These are phyloP conservation scores for Penicillium roqueforti DNA, from an alignment of 495 filamentous ascomycete genomes.

Conservation along the genomic window DNA sequence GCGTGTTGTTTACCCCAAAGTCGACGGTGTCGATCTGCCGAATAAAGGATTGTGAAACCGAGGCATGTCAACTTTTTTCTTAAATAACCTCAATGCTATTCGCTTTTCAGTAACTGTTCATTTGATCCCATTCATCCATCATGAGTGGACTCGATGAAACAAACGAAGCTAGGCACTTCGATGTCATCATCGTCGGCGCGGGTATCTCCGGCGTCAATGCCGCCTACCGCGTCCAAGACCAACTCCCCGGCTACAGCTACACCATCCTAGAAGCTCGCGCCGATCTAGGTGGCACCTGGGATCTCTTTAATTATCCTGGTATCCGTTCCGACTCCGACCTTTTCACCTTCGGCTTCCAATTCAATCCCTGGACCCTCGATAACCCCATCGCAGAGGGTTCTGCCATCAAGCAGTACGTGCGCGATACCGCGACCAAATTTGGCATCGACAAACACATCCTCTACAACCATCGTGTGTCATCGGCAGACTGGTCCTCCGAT, in stretches of 20 bases:
- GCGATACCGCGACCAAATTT: slow-evolving; percentile 51
- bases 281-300: slow-evolving; percentile 66
- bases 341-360: slow-evolving; percentile 63
- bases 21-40: neutral
- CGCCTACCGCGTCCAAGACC: slow-evolving; percentile 62
- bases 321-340: slow-evolving; percentile 66
- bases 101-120: too few relatives aligned
- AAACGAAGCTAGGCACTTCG: slow-evolving; percentile 28
- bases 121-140: neutral
- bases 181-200: slow-evolving; percentile 68
- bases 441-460: slow-evolving; percentile 61
- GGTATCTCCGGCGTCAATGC: slow-evolving; percentile 76
- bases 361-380: slow-evolving; percentile 59
- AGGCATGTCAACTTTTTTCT: slow-evolving; percentile 27
- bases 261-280: slow-evolving; percentile 59
- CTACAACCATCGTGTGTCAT: slow-evolving; percentile 52
- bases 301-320: slow-evolving; percentile 67
- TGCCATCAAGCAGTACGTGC: slow-evolving; percentile 59
- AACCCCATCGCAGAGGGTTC: slow-evolving; percentile 58
- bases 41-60: slow-evolving; percentile 21
- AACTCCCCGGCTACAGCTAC: slow-evolving; percentile 51
- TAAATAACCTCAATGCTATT: neutral
- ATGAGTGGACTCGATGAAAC: slow-evolving; percentile 20
- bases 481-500: slow-evolving; percentile 56
- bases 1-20: slow-evolving; percentile 3